phyloP scores from a whole-genome alignment of 2,329 filamentous ascomycete genomes.

The Lachnellula subtilissima region DNA sequence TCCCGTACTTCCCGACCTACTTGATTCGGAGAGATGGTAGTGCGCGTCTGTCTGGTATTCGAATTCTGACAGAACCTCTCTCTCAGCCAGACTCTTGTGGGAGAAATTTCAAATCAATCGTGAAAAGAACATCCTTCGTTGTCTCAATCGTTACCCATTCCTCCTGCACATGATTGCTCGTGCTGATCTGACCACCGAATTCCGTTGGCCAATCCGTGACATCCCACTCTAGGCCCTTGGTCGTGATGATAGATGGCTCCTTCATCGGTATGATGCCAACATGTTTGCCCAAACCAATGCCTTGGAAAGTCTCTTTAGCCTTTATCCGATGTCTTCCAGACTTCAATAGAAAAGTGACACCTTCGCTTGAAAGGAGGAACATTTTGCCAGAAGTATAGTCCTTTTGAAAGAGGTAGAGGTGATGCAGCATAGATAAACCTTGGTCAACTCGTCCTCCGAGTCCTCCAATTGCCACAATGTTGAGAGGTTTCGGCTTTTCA shows the following conservation, averaged over 20 bases:
- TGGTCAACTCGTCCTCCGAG: conserved; percentile 91
- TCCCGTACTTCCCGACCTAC: not conserved
- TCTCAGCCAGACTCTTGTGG: not conserved
- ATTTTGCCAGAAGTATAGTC: conserved; percentile 53
- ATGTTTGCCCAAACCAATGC: conserved; percentile 52
- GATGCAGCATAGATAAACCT: conserved; percentile 81
- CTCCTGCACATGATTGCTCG: conserved; percentile 71
- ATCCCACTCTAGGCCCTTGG: conserved; percentile 84
- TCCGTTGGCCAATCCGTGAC: conserved; percentile 74
- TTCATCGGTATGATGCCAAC: conserved; percentile 83
- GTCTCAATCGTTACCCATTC: conserved; percentile 58
- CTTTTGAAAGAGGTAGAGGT: conserved; percentile 64
- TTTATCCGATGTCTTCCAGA: conserved; percentile 62
- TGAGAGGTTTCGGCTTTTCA: conserved; percentile 33
- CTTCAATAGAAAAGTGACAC: conserved; percentile 76
- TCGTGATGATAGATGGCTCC: conserved; percentile 73
- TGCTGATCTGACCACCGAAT: conserved; percentile 70
- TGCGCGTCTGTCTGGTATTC: too few relatives aligned
- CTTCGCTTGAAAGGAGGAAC: conserved; percentile 75
- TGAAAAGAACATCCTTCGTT: conserved; percentile 65
- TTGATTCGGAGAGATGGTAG: too few relatives aligned
- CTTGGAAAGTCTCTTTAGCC: conserved; percentile 35
- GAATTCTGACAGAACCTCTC: not conserved
- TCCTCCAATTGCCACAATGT: conserved; percentile 79
- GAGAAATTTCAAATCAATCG: conserved; percentile 51